Evolutionary conservation across 1,139 yeast species (phyloP).

Genomic region (Spathaspora jeffriesii): DNA sequence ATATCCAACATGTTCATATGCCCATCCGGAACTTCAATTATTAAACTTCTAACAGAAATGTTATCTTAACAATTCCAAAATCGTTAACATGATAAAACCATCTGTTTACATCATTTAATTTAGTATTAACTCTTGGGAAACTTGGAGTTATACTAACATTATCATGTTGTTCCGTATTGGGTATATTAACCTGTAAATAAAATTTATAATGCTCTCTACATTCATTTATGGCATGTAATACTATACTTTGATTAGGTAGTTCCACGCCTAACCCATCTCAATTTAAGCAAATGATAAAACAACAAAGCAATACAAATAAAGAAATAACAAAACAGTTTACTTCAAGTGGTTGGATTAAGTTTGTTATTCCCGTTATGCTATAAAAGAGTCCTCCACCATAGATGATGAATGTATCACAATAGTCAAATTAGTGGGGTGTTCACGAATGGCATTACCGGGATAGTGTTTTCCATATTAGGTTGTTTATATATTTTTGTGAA

Average conservation of each 20-base stretch:
- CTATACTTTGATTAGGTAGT: constrained; percentile 38
- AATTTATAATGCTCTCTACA: constrained; percentile 15
- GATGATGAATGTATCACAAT: too few species aligned
- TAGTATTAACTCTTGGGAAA: background rate
- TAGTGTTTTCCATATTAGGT: too few species aligned
- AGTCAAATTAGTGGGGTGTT: too few species aligned
- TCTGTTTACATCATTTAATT: constrained; percentile 7
- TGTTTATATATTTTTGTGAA: too few species aligned
- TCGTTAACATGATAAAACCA: constrained; percentile 9
- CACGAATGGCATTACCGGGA: too few species aligned
- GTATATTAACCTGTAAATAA: constrained; percentile 36
- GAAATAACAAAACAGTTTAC: constrained; percentile 18
- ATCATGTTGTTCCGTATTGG: constrained; percentile 24
- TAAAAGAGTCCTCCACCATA: constrained; percentile 38
- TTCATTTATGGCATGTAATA: constrained; percentile 38
- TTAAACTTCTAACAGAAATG: background rate
- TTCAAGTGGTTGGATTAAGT: background rate
- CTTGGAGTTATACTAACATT: constrained; percentile 17
- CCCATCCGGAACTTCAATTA: background rate
- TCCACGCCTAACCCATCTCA: constrained; percentile 31
- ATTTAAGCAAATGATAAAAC: constrained; percentile 38
- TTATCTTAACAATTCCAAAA: constrained; percentile 11
- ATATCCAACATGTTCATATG: background rate
- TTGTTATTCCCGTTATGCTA: background rate
- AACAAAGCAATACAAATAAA: constrained; percentile 38